Percentiles rank a stretch among this genome's conserved stretches.
phyloP scores from a whole-genome alignment of 2,329 filamentous ascomycete genomes.

The Cercospora nicotianae region DNA sequence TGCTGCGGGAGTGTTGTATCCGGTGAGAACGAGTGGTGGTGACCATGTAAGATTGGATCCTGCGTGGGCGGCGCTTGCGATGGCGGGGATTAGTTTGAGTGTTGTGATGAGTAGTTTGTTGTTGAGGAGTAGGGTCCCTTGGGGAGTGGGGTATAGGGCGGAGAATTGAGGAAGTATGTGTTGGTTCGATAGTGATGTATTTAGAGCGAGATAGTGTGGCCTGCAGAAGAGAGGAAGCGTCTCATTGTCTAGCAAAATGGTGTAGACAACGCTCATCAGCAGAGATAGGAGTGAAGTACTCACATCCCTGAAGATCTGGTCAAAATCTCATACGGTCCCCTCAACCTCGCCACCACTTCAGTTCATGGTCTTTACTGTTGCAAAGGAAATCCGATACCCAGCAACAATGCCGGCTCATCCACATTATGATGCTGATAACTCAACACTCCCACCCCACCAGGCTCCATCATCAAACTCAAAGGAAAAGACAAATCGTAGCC shows the following conservation, averaged over 20 bases:
- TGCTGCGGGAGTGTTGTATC: not conserved
- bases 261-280: not conserved
- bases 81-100: not conserved
- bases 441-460: conserved; percentile 78
- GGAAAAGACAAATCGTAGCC: conserved; percentile 66
- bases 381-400: conserved; percentile 67
- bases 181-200: too few relatives aligned
- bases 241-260: not conserved
- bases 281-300: not conserved
- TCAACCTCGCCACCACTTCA: too few relatives aligned
- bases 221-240: not conserved
- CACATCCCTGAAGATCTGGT: not conserved
- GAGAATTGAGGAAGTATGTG: not conserved
- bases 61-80: not conserved
- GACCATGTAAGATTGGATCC: not conserved
- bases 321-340: too few relatives aligned
- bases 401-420: conserved; percentile 74
- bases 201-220: too few relatives aligned
- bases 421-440: conserved; percentile 81
- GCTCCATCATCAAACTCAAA: conserved; percentile 73
- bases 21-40: not conserved
- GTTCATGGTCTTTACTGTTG: too few relatives aligned
- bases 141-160: not conserved
- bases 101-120: not conserved
- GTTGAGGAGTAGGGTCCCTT: not conserved